Evolutionary conservation across 495 filamentous ascomycete genomes (phyloP).

Genomic region (Poronia punctata): DNA sequence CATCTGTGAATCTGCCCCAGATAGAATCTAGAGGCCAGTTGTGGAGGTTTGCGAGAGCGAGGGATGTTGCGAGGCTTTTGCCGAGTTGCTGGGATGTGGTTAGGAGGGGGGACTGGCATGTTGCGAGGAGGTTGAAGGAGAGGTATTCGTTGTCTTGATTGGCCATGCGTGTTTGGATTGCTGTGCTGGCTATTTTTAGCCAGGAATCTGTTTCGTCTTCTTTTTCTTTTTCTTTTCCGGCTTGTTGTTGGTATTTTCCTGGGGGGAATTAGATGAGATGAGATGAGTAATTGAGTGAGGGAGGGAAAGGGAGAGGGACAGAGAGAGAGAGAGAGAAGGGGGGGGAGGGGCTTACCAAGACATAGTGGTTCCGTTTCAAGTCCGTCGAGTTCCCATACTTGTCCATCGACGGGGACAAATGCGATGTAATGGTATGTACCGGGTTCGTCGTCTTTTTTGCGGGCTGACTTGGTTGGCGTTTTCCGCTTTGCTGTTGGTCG

Average conservation of each 20-base stretch:
- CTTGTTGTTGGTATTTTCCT: no score
- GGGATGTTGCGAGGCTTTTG: slow-evolving; percentile 23
- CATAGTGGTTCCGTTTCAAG: slow-evolving; percentile 65
- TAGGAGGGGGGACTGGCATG: slow-evolving; percentile 35
- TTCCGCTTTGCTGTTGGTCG: slow-evolving; percentile 18
- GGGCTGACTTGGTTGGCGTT: slow-evolving; percentile 11
- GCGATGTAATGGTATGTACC: slow-evolving; percentile 76
- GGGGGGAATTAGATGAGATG: slow-evolving; percentile 14
- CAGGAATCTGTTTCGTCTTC: slow-evolving; percentile 21
- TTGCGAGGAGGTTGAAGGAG: slow-evolving; percentile 40
- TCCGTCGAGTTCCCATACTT: slow-evolving; percentile 88
- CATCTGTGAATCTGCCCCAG: slow-evolving; percentile 7
- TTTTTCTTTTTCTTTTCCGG: no score
- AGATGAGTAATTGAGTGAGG: not conserved
- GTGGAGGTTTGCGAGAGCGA: no score
- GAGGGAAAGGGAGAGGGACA: not conserved
- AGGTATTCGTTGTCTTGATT: slow-evolving; percentile 30
- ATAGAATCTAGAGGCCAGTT: slow-evolving; percentile 5
- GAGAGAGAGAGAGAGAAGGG: not conserved
- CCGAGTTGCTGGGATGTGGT: slow-evolving; percentile 25
- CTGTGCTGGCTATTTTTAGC: slow-evolving; percentile 30
- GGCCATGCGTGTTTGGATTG: slow-evolving; percentile 35
- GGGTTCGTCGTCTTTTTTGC: slow-evolving; percentile 15
- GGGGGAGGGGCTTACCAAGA: slow-evolving; percentile 46
- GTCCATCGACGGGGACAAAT: slow-evolving; percentile 67